phyloP scores from a whole-genome alignment of 31 red algal genomes.

The Porphyra umbilicalis region DNA sequence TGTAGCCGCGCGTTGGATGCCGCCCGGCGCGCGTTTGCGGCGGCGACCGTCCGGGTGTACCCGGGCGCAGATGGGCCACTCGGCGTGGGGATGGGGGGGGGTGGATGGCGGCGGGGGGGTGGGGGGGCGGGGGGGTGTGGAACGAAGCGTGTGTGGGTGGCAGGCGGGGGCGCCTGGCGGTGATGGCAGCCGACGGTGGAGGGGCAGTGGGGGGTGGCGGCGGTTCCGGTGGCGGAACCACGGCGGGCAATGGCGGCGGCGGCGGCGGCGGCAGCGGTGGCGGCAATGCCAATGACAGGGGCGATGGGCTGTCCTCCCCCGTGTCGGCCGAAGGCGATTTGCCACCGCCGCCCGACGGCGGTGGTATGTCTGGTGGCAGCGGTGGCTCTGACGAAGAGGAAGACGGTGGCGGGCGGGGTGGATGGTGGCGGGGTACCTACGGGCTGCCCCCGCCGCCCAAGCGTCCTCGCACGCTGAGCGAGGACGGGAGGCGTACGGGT shows the following conservation, averaged over 20 bases:
- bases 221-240: background rate
- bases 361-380: no score
- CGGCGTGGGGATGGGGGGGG: background rate
- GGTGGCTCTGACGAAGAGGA: no score
- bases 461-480: no score
- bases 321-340: no score
- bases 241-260: background rate
- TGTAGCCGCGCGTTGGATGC: background rate
- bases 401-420: no score
- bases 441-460: no score
- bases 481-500: no score
- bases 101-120: background rate
- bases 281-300: no score
- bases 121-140: background rate
- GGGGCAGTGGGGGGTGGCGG: background rate
- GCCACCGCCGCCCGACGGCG: no score
- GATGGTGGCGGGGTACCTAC: no score
- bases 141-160: no score
- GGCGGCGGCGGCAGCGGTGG: background rate
- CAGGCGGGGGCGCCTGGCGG: background rate
- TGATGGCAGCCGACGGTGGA: background rate
- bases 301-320: no score
- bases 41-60: background rate
- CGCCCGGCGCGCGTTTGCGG: background rate
- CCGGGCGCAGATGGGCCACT: background rate